Conservation (phyloP, 768 basidiomycete genomes). For the Lactarius trivialis region DNA sequence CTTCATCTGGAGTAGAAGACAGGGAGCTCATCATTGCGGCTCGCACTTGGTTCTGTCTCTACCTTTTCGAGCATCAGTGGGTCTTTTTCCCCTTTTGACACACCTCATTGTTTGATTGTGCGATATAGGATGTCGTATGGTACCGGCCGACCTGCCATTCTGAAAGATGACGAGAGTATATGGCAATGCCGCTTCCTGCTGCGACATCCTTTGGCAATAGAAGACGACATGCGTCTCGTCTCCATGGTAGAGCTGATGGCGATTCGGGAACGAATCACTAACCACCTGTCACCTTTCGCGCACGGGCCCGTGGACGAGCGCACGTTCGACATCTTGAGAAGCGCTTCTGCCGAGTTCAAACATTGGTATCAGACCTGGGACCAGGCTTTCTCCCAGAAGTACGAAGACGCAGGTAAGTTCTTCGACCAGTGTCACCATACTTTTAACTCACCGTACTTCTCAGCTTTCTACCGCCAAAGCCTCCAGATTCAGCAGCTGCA, state of each 20-base stretch:
- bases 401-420: conserved; percentile 65
- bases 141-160: conserved; percentile 85
- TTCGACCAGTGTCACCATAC: conserved; percentile 5
- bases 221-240: conserved; percentile 91
- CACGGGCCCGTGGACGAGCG: conserved; percentile 70
- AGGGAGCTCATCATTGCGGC: conserved; percentile 74
- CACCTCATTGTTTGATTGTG: not conserved
- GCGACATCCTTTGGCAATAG: conserved; percentile 81
- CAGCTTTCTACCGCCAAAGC: conserved; percentile 85
- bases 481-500: conserved; percentile 82
- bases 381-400: conserved; percentile 71
- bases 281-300: conserved; percentile 64
- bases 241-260: conserved; percentile 92
- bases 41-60: conserved; percentile 89
- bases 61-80: conserved; percentile 91
- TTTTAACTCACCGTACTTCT: not conserved
- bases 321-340: conserved; percentile 63
- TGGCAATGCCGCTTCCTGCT: conserved; percentile 71
- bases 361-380: conserved; percentile 83
- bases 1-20: conserved; percentile 53
- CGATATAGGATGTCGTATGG: conserved; percentile 81
- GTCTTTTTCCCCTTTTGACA: conserved; percentile 29
- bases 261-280: conserved; percentile 80
- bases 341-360: conserved; percentile 71
- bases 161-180: conserved; percentile 91